Conservation (phyloP, 2,329 filamentous ascomycete species). For the Gliomastix tumulicola region DNA sequence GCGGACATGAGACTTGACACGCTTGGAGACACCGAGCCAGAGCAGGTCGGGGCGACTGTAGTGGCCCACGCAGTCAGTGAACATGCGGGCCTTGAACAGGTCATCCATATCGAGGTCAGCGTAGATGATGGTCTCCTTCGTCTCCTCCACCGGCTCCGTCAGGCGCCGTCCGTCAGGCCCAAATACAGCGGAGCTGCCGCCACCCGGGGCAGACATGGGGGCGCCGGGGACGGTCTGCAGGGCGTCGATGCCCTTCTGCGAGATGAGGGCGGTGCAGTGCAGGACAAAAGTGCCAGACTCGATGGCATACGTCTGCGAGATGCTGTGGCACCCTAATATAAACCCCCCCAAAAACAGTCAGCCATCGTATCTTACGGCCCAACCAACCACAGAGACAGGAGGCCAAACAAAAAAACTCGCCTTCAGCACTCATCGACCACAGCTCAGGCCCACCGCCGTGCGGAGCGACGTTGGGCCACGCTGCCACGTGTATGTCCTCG, state of each 20-base stretch:
- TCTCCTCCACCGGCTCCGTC: conserved; percentile 25
- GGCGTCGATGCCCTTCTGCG: conserved; percentile 31
- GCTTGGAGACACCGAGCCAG: conserved; percentile 17
- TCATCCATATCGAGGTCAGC: conserved; percentile 41
- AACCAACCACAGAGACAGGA: conserved; percentile 31
- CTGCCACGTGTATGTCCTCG: conserved; percentile 19
- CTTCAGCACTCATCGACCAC: conserved; percentile 22
- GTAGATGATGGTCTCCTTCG: conserved; percentile 39
- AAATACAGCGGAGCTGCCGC: conserved; percentile 40
- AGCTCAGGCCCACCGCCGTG: conserved; percentile 14
- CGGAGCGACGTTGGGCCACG: conserved; percentile 13
- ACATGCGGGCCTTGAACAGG: conserved; percentile 24
- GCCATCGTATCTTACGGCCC: conserved; percentile 4
- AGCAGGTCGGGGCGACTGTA: conserved; percentile 32
- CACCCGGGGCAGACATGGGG: conserved; percentile 18
- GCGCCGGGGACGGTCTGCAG: conserved; percentile 14
- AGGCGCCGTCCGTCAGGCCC: conserved; percentile 43
- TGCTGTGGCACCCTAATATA: conserved; percentile 15
- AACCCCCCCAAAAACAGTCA: background rate
- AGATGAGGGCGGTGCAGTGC: conserved; percentile 23
- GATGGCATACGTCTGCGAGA: conserved; percentile 48
- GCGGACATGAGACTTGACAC: background rate
- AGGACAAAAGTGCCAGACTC: conserved; percentile 49
- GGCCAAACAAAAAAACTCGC: no score
- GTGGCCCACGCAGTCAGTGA: conserved; percentile 27